Base-by-base conservation (phyloP, 306 rosid genomes). In the Bauhinia variegata region DNA sequence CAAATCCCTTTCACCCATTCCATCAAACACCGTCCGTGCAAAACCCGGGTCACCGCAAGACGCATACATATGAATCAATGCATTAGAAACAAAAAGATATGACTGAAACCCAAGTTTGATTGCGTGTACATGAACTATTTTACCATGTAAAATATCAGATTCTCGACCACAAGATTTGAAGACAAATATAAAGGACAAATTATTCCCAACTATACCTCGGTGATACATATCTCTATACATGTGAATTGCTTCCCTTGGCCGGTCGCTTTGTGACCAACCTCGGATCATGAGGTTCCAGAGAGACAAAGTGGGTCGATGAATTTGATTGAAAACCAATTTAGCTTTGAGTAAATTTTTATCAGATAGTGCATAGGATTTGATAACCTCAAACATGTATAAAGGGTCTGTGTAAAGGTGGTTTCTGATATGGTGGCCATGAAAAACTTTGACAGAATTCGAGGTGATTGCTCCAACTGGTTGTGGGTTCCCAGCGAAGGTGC, bases 81-180 rank as follows among this genome's bases (percentile, higher is more conserved):
- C 79, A 54, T 92, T 92, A 8, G 85, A 78, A 58, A 89, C 91
- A 78, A 73, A 87, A 8, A 84, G 47, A 86, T 73, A 70, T 1
- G 82, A 52, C 7, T 63, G 83, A 47, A 85, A 84, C 62, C 98
- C 95, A 63, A 89, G 88, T 65, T 92, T 92, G 30, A 81, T 0
- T 17, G 78, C 83, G 47, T 71, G 84, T 18, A 75, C 72, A 72
- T 73, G 89, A 30, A 71, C 72, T 55, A 54, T 75, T 67, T 39
- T 37, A 8, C 88, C 88, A 9, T 39, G 43, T 1, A 64, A 47
- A 63, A 68, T 12, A 72, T 84, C 75, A 32, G 81, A 63, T 42
- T 75, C 85, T 19, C 88, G 85, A 58, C 89, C 86, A 63, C 96
- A 92, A 16, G 98, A 89, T 84, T 85, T 92, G 75, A 80, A 74